Conservation (phyloP, 2,329 filamentous ascomycete genomes). For the Malbranchea zuffiana region DNA sequence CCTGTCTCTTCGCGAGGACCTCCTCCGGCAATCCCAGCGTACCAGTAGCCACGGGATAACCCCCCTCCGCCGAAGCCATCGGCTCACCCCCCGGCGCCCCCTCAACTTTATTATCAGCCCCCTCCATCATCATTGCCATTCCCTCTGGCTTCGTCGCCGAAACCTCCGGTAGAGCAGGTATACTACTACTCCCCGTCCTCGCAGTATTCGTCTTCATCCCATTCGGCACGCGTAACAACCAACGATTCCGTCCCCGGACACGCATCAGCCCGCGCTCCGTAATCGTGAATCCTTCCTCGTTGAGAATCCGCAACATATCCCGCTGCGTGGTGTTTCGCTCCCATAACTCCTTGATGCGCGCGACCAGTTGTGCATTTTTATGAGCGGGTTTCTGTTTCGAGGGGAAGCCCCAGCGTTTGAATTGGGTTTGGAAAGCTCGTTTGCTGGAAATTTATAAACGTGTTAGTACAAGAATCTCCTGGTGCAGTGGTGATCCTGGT, state of each 20-base stretch:
- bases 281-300: conserved; percentile 61
- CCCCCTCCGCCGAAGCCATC: background rate
- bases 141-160: background rate
- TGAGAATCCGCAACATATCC: conserved; percentile 61
- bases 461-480: background rate
- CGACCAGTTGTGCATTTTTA: conserved; percentile 56
- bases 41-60: background rate
- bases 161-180: background rate
- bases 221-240: conserved; percentile 53
- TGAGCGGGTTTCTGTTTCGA: conserved; percentile 61
- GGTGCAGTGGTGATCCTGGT: background rate
- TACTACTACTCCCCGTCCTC: background rate
- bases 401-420: conserved; percentile 69
- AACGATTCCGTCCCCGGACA: conserved; percentile 57
- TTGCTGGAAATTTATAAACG: conserved; percentile 43
- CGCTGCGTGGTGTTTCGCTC: conserved; percentile 59
- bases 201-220: conserved; percentile 37
- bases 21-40: conserved; percentile 34
- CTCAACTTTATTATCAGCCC: background rate
- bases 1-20: conserved; percentile 43
- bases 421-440: conserved; percentile 64
- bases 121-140: background rate
- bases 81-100: background rate
- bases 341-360: conserved; percentile 66
- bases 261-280: conserved; percentile 60